These are phyloP conservation scores for Eucalyptus grandis DNA, from an alignment of 345 rosid genomes.

Conservation along the genomic window DNA sequence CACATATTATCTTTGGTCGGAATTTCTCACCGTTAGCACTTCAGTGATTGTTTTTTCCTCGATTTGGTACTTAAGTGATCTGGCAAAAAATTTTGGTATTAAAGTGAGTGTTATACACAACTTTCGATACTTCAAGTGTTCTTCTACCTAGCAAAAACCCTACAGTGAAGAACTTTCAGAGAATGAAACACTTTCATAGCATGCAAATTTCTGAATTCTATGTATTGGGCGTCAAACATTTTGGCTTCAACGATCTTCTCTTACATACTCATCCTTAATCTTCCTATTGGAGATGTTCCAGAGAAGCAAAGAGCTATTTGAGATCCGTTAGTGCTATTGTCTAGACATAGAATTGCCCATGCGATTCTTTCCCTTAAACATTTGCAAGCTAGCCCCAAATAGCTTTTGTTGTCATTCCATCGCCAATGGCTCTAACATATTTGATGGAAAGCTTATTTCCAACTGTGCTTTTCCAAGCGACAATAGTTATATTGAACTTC, in stretches of 20 bases:
- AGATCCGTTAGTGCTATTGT: neutral
- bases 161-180: accelerated
- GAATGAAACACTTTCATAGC: neutral
- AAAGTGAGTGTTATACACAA: too few relatives aligned
- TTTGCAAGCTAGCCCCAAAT: neutral
- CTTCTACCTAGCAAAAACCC: accelerated
- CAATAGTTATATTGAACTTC: neutral
- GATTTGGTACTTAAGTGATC: too few relatives aligned
- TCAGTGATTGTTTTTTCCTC: too few relatives aligned
- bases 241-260: neutral
- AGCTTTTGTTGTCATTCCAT: neutral
- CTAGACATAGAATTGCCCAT: neutral
- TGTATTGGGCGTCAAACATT: neutral
- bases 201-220: neutral
- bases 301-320: neutral
- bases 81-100: accelerated
- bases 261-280: neutral
- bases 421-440: neutral
- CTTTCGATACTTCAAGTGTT: too few relatives aligned
- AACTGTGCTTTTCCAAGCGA: neutral
- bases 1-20: accelerated
- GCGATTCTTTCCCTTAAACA: neutral
- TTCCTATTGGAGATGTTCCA: neutral
- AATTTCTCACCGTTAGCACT: too few relatives aligned
- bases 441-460: neutral